Percentiles rank a stretch among this genome's conserved stretches.
Conservation (phyloP, 495 filamentous ascomycete species). For the Podospora comata region DNA sequence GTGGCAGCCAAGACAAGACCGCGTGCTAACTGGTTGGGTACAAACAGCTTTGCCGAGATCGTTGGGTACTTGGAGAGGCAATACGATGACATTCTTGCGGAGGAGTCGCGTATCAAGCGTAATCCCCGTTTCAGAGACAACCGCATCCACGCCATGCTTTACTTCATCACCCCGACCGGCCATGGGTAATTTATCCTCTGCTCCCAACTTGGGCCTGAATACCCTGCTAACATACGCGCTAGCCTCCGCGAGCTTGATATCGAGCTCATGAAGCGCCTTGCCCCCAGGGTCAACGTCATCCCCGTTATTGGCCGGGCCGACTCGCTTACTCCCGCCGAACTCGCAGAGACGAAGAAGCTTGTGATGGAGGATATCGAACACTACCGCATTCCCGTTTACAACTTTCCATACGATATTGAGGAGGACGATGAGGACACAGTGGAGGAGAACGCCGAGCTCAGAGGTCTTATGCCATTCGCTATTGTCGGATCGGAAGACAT, state of each 20-base stretch:
- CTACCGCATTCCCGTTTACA: conserved; percentile 99
- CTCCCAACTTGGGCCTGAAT: neutral
- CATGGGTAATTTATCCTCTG: conserved; percentile 64
- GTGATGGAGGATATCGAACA: conserved; percentile 99
- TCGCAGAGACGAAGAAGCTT: conserved; percentile 98
- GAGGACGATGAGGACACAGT: conserved; percentile 99
- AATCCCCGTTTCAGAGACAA: conserved; percentile 99
- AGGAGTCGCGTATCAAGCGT: conserved; percentile 99
- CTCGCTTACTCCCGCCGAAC: conserved; percentile 90
- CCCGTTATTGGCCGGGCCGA: conserved; percentile 98
- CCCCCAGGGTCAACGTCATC: conserved; percentile 97
- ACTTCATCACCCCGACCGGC: conserved; percentile 98
- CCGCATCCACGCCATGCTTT: conserved; percentile 93
- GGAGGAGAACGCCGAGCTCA: conserved; percentile 95
- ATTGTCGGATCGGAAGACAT: conserved; percentile 97
- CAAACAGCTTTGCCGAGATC: conserved; percentile 84
- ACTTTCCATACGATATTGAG: conserved; percentile 99
- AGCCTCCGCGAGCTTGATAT: conserved; percentile 98
- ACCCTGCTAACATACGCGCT: conserved; percentile 25
- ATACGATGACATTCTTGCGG: conserved; percentile 98
- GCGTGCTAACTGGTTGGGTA: conserved; percentile 47
- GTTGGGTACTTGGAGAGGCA: conserved; percentile 96
- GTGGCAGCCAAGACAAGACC: conserved; percentile 79
- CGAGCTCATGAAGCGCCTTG: conserved; percentile 98
- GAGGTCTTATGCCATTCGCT: conserved; percentile 96